Conservation (phyloP, 2,329 filamentous ascomycete species). For the Clonostachys byssicola region DNA sequence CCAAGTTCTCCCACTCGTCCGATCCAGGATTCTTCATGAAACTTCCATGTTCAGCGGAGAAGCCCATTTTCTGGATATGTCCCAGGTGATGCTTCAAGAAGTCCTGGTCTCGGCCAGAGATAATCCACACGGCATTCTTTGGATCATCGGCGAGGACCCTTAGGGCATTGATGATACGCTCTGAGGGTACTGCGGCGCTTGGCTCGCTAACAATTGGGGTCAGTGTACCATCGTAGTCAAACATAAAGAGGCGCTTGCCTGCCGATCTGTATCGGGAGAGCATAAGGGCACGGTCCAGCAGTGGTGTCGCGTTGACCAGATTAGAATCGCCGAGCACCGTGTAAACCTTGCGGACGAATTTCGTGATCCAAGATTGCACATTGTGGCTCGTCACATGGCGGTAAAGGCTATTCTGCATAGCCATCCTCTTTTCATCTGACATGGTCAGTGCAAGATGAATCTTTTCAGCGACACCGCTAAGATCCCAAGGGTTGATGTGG, state of each 20-base stretch:
- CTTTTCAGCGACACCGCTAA: slow-evolving; percentile 75
- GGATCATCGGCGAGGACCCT: slow-evolving; percentile 76
- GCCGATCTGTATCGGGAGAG: slow-evolving; percentile 71
- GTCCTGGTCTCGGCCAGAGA: slow-evolving; percentile 87
- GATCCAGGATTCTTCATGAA: slow-evolving; percentile 81
- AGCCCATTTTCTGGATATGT: slow-evolving; percentile 84
- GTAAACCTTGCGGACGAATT: slow-evolving; percentile 74
- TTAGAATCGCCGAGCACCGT: slow-evolving; percentile 76
- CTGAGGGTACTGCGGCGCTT: slow-evolving; percentile 81
- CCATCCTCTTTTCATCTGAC: slow-evolving; percentile 58
- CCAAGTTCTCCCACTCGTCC: slow-evolving; percentile 82
- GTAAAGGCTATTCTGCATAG: slow-evolving; percentile 73
- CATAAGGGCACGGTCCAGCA: slow-evolving; percentile 71
- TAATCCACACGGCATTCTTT: slow-evolving; percentile 93
- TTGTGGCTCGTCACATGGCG: slow-evolving; percentile 81
- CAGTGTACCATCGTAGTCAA: slow-evolving; percentile 96
- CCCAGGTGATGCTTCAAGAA: slow-evolving; percentile 90
- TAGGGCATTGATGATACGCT: slow-evolving; percentile 75
- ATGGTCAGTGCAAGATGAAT: slow-evolving; percentile 81
- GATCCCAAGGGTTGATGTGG: slow-evolving; percentile 96
- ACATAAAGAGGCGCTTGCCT: slow-evolving; percentile 87
- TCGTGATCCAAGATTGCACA: slow-evolving; percentile 80
- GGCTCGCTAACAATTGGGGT: slow-evolving; percentile 95
- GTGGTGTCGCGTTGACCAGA: slow-evolving; percentile 72
- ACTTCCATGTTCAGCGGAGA: slow-evolving; percentile 94